Evolutionary conservation across 2,329 filamentous ascomycete genomes (phyloP).

Genomic region (Fusarium buxicola): DNA sequence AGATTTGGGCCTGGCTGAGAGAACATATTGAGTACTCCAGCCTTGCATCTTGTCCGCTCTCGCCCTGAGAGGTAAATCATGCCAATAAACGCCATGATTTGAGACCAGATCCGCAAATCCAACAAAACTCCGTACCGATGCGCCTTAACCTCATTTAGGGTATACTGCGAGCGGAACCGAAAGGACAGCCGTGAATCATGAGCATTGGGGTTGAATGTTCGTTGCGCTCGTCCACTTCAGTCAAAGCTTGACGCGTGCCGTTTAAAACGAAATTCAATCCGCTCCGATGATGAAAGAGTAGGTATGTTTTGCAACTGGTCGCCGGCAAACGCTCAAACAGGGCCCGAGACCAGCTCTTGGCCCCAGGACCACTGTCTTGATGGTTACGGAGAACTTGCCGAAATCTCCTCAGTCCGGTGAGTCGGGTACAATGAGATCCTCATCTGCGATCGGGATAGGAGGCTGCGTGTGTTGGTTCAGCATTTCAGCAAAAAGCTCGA

Average conservation of each 20-base stretch:
- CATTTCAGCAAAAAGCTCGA: conserved; percentile 55
- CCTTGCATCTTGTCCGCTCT: background rate
- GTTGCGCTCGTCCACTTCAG: background rate
- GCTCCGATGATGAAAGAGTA: conserved; percentile 2
- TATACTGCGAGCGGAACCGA: background rate
- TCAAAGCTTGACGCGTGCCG: background rate
- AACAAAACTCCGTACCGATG: conserved; percentile 4
- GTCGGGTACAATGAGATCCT: conserved; percentile 48
- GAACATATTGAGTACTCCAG: background rate
- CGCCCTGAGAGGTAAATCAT: background rate
- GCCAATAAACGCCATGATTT: background rate
- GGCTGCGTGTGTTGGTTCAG: conserved; percentile 48
- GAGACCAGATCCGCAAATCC: background rate
- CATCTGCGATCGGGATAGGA: conserved; percentile 47
- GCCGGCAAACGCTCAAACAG: conserved; percentile 3
- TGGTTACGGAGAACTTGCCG: background rate
- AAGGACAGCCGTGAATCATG: background rate
- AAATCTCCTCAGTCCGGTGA: conserved; percentile 49
- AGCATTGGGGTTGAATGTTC: background rate
- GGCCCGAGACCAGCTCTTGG: conserved; percentile 35
- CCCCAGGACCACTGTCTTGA: conserved; percentile 4
- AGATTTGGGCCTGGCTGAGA: background rate
- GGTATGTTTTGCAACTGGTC: conserved; percentile 11
- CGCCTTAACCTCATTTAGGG: background rate
- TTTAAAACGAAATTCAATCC: background rate